Evolutionary conservation across 192 early-diverging fungal genomes (phyloP).

Genomic region (Coemansia sp.): DNA sequence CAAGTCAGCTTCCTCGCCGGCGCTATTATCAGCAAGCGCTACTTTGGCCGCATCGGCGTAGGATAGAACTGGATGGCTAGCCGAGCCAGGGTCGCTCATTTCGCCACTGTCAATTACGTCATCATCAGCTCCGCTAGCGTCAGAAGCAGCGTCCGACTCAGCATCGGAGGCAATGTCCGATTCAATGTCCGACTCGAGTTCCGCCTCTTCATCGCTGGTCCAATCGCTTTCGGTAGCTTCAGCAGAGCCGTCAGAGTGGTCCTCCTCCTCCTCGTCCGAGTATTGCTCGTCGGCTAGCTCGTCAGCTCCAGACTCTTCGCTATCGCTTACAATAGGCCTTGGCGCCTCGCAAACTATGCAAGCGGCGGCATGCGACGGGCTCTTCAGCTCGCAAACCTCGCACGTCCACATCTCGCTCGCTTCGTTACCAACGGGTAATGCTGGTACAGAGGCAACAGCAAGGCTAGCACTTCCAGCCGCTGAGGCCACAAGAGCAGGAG

Average conservation of each 20-base stretch:
- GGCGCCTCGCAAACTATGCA: conserved; percentile 37
- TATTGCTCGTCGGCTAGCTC: neutral
- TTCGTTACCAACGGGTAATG: neutral
- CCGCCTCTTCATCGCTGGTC: neutral
- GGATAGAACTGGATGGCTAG: neutral
- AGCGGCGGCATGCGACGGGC: neutral
- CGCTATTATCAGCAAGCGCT: neutral
- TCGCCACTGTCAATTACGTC: neutral
- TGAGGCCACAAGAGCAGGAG: neutral
- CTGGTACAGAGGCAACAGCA: too few species aligned
- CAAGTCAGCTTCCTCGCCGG: neutral
- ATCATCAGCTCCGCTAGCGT: neutral
- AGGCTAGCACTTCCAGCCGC: neutral
- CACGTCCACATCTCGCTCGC: conserved; percentile 33
- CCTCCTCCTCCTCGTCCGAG: neutral
- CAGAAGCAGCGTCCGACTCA: neutral
- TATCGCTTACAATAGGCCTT: conserved; percentile 13
- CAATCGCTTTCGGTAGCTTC: neutral
- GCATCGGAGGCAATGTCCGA: neutral
- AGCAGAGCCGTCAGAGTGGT: neutral
- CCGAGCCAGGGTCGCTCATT: neutral
- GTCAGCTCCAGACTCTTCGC: neutral
- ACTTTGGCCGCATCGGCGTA: conserved; percentile 3
- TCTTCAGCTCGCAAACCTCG: conserved; percentile 31
- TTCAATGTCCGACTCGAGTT: neutral